Percentiles rank a stretch among this genome's conserved stretches.
Evolutionary conservation across 176 grass and related monocot genomes (phyloP).

Genomic region (Zoysia pacifica): DNA sequence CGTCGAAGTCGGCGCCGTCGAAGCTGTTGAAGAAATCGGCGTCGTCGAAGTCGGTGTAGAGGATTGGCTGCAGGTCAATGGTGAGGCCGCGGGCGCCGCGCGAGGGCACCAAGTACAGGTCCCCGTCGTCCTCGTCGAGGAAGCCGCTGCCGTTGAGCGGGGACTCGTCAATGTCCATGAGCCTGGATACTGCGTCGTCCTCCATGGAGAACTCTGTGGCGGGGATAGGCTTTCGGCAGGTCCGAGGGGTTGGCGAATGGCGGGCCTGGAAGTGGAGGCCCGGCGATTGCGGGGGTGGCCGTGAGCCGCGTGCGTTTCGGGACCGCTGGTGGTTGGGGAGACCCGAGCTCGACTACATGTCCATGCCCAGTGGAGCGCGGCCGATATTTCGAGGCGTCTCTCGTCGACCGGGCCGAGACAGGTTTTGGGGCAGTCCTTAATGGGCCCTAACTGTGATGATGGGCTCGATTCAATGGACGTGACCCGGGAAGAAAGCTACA

Average conservation of each 20-base stretch:
- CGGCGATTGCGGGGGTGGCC: not conserved
- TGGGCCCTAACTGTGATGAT: too few species aligned
- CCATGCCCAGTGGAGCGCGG: too few species aligned
- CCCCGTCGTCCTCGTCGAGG: conserved; percentile 48
- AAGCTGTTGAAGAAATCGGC: conserved; percentile 54
- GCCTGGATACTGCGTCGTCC: conserved; percentile 49
- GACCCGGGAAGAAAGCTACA: too few species aligned
- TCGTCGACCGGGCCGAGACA: too few species aligned
- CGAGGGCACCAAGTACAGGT: conserved; percentile 15
- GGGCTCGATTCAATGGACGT: too few species aligned
- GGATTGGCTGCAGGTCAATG: not conserved
- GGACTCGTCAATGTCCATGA: conserved; percentile 65
- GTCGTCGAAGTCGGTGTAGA: not conserved
- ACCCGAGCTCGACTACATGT: too few species aligned
- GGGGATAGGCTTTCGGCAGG: conserved; percentile 36
- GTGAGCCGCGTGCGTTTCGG: not conserved
- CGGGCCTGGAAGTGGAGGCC: not conserved
- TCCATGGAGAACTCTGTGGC: conserved; percentile 29
- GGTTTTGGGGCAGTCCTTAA: too few species aligned
- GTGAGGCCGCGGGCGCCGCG: conserved; percentile 16
- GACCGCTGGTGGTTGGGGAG: too few species aligned
- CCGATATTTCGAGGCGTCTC: too few species aligned
- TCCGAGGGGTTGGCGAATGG: not conserved
- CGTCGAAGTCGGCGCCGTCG: conserved; percentile 66
- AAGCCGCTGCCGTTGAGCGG: conserved; percentile 34